A percentile compares a stretch with the other conserved stretches of the same genome.
These are phyloP conservation scores for Boletus pseudopeckii DNA, from an alignment of 768 basidiomycete genomes.

Conservation along the genomic window DNA sequence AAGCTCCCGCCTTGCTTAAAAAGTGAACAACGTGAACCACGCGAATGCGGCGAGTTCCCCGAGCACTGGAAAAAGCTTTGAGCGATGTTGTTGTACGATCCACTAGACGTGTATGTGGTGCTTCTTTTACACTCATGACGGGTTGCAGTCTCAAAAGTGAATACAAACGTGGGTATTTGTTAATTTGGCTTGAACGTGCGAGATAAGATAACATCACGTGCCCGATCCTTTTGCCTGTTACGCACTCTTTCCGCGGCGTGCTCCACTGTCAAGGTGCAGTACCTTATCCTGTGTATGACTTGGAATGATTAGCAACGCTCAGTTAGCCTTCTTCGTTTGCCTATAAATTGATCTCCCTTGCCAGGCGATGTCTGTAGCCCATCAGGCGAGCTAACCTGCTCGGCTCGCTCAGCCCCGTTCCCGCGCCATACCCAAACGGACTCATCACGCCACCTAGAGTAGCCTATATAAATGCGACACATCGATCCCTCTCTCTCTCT, in stretches of 20 bases:
- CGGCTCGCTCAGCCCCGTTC: constrained; percentile 17
- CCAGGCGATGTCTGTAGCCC: not conserved
- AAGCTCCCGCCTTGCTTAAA: constrained; percentile 68
- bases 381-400: constrained; percentile 6
- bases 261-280: constrained; percentile 22
- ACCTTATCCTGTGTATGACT: constrained; percentile 21
- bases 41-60: constrained; percentile 1
- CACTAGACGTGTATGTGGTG: constrained; percentile 23
- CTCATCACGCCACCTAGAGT: constrained; percentile 21
- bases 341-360: not conserved
- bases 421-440: constrained; percentile 17
- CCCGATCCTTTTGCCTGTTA: constrained; percentile 11
- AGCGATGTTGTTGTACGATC: constrained; percentile 26
- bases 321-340: constrained; percentile 5
- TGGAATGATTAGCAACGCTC: constrained; percentile 9
- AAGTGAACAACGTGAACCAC: constrained; percentile 40
- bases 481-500: constrained; percentile 5
- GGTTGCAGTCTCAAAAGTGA: constrained; percentile 16
- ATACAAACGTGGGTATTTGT: constrained; percentile 9
- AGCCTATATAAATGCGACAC: constrained; percentile 31
- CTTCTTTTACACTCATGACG: constrained; percentile 28
- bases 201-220: constrained; percentile 29
- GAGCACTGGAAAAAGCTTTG: not conserved
- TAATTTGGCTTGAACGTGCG: constrained; percentile 7
- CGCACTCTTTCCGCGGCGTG: constrained; percentile 1